Conservation (phyloP, 2,329 filamentous ascomycete genomes). For the Ophiostoma sp. region DNA sequence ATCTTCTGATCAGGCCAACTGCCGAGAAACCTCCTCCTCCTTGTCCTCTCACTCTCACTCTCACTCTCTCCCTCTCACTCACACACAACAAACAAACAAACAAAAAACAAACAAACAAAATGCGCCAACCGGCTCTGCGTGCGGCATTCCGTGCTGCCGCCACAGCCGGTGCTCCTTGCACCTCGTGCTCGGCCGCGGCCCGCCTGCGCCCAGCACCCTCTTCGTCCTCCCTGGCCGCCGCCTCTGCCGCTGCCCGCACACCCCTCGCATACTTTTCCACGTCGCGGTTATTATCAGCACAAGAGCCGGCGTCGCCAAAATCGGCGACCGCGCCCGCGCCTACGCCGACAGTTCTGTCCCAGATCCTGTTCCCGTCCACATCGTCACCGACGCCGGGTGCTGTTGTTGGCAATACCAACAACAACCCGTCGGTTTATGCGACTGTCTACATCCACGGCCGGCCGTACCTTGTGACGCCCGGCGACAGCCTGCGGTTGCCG, state of each 20-base stretch:
- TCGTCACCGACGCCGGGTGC: conserved; percentile 7
- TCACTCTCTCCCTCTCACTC: not conserved
- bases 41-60: no score
- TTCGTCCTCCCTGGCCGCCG: not conserved
- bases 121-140: conserved; percentile 17
- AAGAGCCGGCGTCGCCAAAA: not conserved
- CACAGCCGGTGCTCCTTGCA: not conserved
- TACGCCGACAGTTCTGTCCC: conserved; percentile 13
- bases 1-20: not conserved
- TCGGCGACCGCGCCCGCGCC: no score
- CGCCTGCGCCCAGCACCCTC: not conserved
- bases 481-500: conserved; percentile 70
- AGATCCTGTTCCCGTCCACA: conserved; percentile 15
- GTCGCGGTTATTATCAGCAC: conserved; percentile 2
- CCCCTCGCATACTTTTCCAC: conserved; percentile 13
- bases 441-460: conserved; percentile 72
- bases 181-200: not conserved
- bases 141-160: conserved; percentile 16
- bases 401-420: not conserved
- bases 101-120: not conserved
- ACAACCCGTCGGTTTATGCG: conserved; percentile 50
- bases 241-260: not conserved
- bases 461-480: conserved; percentile 72
- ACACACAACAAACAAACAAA: not conserved
- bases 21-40: no score